Conservation (phyloP, 352 stramenopile species). For the Phytophthora fragariaefolia region DNA sequence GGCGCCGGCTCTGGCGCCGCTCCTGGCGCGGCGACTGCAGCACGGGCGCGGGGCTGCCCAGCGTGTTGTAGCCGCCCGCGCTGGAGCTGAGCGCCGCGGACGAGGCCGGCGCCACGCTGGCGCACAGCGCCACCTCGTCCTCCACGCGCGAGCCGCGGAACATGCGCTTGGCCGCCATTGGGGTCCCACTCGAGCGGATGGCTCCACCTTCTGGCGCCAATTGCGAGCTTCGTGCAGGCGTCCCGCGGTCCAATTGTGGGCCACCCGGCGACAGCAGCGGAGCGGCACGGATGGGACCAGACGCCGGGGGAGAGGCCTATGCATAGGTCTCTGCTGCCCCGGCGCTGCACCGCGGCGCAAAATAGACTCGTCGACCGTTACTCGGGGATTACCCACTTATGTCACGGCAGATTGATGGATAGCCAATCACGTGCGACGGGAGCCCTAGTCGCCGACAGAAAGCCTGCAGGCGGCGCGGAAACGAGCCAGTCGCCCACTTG, state of each 20-base stretch:
- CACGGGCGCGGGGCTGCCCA: slow-evolving; percentile 42
- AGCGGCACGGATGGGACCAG: too few species aligned
- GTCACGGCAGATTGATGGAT: not conserved
- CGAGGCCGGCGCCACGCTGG: slow-evolving; percentile 28
- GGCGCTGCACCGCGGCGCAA: slow-evolving; percentile 12
- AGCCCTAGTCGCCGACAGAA: not conserved
- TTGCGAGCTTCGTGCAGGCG: too few species aligned
- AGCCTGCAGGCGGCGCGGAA: not conserved
- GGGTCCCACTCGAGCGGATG: too few species aligned
- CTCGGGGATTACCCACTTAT: not conserved
- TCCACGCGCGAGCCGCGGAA: slow-evolving; percentile 64
- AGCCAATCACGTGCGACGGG: not conserved
- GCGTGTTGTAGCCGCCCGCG: slow-evolving; percentile 39
- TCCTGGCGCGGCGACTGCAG: slow-evolving; percentile 37
- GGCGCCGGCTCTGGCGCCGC: slow-evolving; percentile 10
- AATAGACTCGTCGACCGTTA: slow-evolving; percentile 25
- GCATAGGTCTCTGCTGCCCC: too few species aligned
- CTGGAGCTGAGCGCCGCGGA: slow-evolving; percentile 18
- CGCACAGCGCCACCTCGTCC: slow-evolving; percentile 51
- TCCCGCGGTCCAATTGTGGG: too few species aligned
- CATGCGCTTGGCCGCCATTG: slow-evolving; percentile 41
- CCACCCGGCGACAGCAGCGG: too few species aligned
- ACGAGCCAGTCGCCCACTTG: not conserved
- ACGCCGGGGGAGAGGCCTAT: slow-evolving; percentile 10
- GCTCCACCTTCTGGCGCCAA: too few species aligned